These are phyloP conservation scores for Colletotrichum gigasporum DNA, from an alignment of 2,329 filamentous ascomycete species.

Conservation along the genomic window DNA sequence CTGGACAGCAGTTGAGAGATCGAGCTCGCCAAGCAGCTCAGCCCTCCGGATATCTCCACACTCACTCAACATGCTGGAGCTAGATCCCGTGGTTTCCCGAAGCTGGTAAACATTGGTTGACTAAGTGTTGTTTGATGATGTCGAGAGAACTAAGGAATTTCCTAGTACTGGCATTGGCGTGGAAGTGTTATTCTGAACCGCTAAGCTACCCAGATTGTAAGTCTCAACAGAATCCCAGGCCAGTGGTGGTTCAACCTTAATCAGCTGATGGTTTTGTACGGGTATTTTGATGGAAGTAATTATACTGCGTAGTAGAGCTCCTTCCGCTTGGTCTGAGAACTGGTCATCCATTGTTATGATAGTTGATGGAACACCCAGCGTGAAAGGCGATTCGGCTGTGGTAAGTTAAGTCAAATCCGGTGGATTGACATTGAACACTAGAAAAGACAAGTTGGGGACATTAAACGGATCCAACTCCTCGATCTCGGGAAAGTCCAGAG, in stretches of 20 bases:
- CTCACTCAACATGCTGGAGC: neutral
- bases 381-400: too few species aligned
- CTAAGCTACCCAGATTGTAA: neutral
- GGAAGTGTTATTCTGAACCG: neutral
- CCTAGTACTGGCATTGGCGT: neutral
- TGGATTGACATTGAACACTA: too few species aligned
- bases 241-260: neutral
- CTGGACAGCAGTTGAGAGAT: too few species aligned
- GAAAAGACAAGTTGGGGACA: neutral
- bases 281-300: neutral
- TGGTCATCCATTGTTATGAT: too few species aligned
- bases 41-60: neutral
- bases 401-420: too few species aligned
- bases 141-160: neutral
- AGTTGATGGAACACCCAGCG: too few species aligned
- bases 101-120: neutral
- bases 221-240: neutral
- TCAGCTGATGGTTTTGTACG: neutral
- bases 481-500: neutral
- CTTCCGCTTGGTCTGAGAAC: neutral
- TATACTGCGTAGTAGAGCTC: neutral
- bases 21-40: too few species aligned
- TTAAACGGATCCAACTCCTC: neutral
- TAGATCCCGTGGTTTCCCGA: neutral
- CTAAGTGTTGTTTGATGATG: neutral